These are phyloP conservation scores for Tricholomella constricta DNA, from an alignment of 768 basidiomycete genomes.

Conservation along the genomic window DNA sequence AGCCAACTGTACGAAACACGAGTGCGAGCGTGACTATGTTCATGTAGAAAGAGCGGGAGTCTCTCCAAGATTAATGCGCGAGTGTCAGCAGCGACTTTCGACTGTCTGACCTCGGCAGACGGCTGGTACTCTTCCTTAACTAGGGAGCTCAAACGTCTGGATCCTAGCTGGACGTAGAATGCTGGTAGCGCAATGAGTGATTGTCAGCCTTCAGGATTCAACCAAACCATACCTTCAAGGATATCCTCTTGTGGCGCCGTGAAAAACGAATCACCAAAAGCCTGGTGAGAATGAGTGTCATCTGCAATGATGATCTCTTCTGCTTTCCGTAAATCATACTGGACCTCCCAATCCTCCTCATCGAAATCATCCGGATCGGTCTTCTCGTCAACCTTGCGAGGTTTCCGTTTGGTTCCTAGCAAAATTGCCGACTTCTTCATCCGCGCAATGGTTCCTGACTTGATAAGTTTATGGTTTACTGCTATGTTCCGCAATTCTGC, in stretches of 20 bases:
- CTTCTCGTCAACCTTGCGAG: conserved; percentile 31
- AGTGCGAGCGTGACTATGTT: conserved; percentile 71
- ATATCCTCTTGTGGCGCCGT: conserved; percentile 88
- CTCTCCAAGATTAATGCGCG: conserved; percentile 75
- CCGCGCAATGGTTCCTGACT: conserved; percentile 49
- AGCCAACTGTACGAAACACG: conserved; percentile 69
- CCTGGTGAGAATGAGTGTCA: conserved; percentile 77
- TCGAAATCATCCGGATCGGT: conserved; percentile 46
- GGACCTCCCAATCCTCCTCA: conserved; percentile 74
- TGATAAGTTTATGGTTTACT: conserved; percentile 66
- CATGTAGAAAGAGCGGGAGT: conserved; percentile 88
- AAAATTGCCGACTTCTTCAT: conserved; percentile 77
- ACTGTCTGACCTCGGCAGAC: conserved; percentile 49
- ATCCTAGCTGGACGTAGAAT: conserved; percentile 80
- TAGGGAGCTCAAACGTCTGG: conserved; percentile 66
- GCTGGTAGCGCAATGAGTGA: conserved; percentile 35
- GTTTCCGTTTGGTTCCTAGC: conserved; percentile 68
- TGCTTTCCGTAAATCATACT: conserved; percentile 72
- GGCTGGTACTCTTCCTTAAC: conserved; percentile 79
- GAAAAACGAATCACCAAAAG: conserved; percentile 77
- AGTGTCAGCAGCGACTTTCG: conserved; percentile 51
- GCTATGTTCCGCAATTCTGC: conserved; percentile 83
- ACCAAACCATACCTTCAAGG: conserved; percentile 62
- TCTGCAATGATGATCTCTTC: conserved; percentile 82
- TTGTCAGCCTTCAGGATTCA: background rate